Conservation (phyloP, 78 protist genomes). For the slime mould (Dictyostelium discoideum) region DNA sequence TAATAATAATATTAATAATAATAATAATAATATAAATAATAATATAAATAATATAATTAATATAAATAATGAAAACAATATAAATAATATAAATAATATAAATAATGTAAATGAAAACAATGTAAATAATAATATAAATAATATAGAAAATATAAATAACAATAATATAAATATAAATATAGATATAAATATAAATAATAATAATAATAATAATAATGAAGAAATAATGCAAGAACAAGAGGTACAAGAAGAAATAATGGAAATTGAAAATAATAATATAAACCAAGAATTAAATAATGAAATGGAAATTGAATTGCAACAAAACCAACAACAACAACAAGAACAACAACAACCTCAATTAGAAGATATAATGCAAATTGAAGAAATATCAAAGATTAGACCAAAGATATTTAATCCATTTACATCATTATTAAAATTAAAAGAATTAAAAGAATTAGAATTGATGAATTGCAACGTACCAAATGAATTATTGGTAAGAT, state of each 20-base stretch:
- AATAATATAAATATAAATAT: too few species aligned
- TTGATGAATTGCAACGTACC: slow-evolving; percentile 36
- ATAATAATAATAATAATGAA: too few species aligned
- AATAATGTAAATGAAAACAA: background rate
- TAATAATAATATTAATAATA: background rate
- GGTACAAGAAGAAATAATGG: background rate
- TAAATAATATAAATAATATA: too few species aligned
- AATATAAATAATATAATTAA: background rate
- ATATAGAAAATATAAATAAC: too few species aligned
- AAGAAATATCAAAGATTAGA: background rate
- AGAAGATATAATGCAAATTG: background rate
- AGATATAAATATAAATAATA: too few species aligned
- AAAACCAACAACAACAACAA: background rate
- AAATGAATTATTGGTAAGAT: background rate
- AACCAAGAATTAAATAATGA: background rate
- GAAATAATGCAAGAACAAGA: background rate
- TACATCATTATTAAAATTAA: background rate
- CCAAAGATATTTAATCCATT: background rate
- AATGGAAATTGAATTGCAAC: background rate
- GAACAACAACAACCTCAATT: background rate
- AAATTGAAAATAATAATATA: background rate
- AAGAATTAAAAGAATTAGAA: slow-evolving; percentile 46
- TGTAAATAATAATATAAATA: too few species aligned
- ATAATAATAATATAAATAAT: background rate
- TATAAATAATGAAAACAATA: too few species aligned